Evolutionary conservation across 805 yeast species (phyloP).

Genomic region (Nakazawaea holstii): DNA sequence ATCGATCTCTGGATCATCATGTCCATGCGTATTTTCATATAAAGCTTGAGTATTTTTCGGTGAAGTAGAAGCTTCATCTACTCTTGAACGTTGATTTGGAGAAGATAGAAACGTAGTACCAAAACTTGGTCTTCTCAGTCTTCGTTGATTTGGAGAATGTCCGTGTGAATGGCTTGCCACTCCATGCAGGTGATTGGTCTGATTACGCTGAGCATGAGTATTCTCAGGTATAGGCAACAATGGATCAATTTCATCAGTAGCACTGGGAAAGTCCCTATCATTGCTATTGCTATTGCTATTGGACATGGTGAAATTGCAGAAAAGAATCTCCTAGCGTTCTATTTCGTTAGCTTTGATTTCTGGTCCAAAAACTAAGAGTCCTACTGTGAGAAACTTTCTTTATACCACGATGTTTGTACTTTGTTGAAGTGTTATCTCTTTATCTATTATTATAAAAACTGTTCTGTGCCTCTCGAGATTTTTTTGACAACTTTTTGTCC

Average conservation of each 20-base stretch:
- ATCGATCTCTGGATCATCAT: constrained; percentile 20
- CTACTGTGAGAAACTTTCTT: too few relatives aligned
- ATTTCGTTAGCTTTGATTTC: too few relatives aligned
- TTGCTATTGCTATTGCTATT: constrained; percentile 3
- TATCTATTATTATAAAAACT: too few relatives aligned
- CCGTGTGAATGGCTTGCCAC: not conserved
- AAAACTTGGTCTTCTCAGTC: constrained; percentile 9
- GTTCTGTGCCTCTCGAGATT: too few relatives aligned
- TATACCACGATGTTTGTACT: too few relatives aligned
- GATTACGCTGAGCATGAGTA: too few relatives aligned
- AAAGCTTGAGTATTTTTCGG: not conserved
- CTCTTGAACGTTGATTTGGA: not conserved
- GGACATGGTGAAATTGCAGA: not conserved
- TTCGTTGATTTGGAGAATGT: not conserved
- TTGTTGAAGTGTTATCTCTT: too few relatives aligned
- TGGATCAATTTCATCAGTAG: constrained; percentile 6
- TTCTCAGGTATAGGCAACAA: constrained; percentile 6
- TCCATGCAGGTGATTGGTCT: not conserved
- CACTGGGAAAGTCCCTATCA: not conserved
- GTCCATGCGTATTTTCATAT: not conserved
- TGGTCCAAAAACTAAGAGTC: too few relatives aligned
- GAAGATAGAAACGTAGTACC: constrained; percentile 5
- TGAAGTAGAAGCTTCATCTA: not conserved
- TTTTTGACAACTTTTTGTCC: too few relatives aligned
- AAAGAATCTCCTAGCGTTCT: too few relatives aligned